Evolutionary conservation across 2,329 filamentous ascomycete genomes (phyloP), one percentile per base, ranked within the genome.

Genomic region (Emmonsia crescens): DNA sequence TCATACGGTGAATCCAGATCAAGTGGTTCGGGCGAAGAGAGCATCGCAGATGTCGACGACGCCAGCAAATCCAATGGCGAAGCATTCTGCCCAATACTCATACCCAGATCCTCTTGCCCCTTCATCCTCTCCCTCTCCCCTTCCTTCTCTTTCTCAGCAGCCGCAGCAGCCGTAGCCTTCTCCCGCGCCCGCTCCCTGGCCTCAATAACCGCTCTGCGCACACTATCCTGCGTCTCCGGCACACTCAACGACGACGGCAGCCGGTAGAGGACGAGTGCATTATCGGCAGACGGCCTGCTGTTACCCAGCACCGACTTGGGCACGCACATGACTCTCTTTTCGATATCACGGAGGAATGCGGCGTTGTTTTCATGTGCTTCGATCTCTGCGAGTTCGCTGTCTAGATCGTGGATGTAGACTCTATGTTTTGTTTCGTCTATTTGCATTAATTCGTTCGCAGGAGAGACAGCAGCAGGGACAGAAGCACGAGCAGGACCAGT

Each of bases 341-440:
- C 88, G 60, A 97, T 89, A 71, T 95, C 89, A 0, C 91, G 86
- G 0, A 96, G 82, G 77, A 96, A 91, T 70, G 92, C 81, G 55
- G 95, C 82, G 66, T 79, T 82, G 66, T 83, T 80, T 61, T 85
- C 80, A 49, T 83, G 79, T 56, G 80, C 77, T 63, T 88, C 84
- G 33, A 82, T 78, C 66, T 87, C 85, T 16, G 87, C 87, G 55
- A 97, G 83, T 76, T 97, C 93, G 68, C 88, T 88, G 71, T 96
- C 91, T 10, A 99, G 80, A 74, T 95, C 86, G 78, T 92, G 87
- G 68, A 99, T 91, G 80, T 94, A 96, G 63, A 96, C 85, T 71
- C 88, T 89, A 77, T 96, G 82, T 69, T 89, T 89, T 38, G 89
- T 87, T 75, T 96, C 87, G 76, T 97, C 92, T 64, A 97, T 73